These are phyloP conservation scores for Pyrus pyrifolia DNA, from an alignment of 306 rosid species.

Conservation along the genomic window DNA sequence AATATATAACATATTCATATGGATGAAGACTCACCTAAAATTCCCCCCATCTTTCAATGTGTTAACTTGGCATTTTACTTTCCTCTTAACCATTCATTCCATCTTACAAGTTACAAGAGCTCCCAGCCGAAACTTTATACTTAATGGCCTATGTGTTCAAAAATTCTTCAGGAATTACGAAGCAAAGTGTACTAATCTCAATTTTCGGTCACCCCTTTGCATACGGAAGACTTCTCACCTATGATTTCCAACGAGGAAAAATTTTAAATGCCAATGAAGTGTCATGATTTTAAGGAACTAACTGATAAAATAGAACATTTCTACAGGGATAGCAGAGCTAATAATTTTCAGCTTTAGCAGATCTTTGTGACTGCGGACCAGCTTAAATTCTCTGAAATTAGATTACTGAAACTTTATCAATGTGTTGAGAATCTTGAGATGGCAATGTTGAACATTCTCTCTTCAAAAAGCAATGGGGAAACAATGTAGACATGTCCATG, in stretches of 20 bases:
- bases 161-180: neutral
- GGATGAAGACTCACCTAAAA: neutral
- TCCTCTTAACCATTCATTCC: neutral
- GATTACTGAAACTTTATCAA: neutral
- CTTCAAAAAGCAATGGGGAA: neutral
- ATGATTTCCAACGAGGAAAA: neutral
- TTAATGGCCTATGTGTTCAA: neutral
- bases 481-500: neutral
- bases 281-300: neutral
- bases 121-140: neutral
- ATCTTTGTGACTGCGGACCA: neutral
- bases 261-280: neutral
- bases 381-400: neutral
- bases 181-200: too few species aligned
- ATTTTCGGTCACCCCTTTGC: neutral
- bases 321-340: too few species aligned
- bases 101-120: neutral
- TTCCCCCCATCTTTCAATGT: neutral
- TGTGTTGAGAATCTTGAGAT: neutral
- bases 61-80: neutral
- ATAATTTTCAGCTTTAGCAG: too few species aligned
- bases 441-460: neutral
- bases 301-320: neutral
- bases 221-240: neutral
- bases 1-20: neutral